Evolutionary conservation across 129 eudicot genomes (phyloP), one percentile per base, ranked within the genome.

Genomic region (Flaveria ramosissima): DNA sequence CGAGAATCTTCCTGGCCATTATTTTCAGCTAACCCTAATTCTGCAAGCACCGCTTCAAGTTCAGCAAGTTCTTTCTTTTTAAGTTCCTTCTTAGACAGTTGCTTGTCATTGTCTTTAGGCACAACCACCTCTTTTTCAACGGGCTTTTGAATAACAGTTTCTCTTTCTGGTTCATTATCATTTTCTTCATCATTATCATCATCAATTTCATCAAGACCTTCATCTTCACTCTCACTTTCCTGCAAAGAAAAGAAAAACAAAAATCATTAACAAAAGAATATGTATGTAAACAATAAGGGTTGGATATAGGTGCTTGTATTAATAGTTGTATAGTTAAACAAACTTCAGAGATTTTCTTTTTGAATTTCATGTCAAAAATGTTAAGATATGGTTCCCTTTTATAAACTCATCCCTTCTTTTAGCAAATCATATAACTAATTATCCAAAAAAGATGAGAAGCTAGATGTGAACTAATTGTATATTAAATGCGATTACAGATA

Each of bases 161-260:
- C 90, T 36, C 75, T 85, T 52, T 90, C 94, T 41, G 83, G 52
- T 78, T 88, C 96, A 68, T 86, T 90, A 45, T 93, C 96, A 75
- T 88, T 92, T 71, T 89, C 96, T 52, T 91, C 97, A 75, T 92
- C 98, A 75, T 83, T 73, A 8, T 88, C 98, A 68, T 92, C 98
- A 78, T 93, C 90, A 68, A 71, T 85, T 80, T 85, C 90, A 74
- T 90, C 68, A 62, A 62, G 68, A 62, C 45, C 87, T 60, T 90
- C 98, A 48, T 90, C 98, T 83, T 93, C 98, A 77, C 92, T 93
- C 78, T 88, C 98, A 82, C 92, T 93, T 84, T 90, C 95, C 98
- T 93, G 84, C 52, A 55, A 55, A 55, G 68, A 62, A 27, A 27
- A 27, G 13, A 10, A 60, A 52, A 52, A 11, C 75, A 43, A 32